Evolutionary conservation across 1,139 yeast genomes (phyloP), one percentile per base, ranked within the genome.

Genomic region (Protomyces pachydermus): DNA sequence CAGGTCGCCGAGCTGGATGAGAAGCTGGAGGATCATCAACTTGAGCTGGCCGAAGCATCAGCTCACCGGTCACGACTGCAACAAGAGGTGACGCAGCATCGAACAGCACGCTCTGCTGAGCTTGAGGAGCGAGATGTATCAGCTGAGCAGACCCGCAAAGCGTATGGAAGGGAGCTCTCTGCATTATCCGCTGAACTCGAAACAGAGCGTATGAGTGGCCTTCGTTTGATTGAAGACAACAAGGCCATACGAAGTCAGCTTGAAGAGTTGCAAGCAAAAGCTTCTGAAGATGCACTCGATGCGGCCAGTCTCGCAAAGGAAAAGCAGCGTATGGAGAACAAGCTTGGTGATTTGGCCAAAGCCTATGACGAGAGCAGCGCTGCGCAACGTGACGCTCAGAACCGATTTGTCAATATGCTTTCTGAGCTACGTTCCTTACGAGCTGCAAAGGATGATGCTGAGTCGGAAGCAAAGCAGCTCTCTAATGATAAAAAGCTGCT

Each of bases 1-100:
- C 81, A 82, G 46, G 79, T 82, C 14, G 78, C 84, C 56, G 80
- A 78, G 38, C 75, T 87, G 46, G 90, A 85, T 67, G 83, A 82
- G 61, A 80, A 80, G 20, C 72, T 87, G 23, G 85, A 84, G 66
- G 90, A 85, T 65, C 83, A 81, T 66, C 77, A 79, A 1, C 79
- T 84, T 66, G 85, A 85, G 67, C 74, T 87, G 37, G 77, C 81
- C 39, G 83, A 83, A 69, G 71, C 82, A 51, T 78, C 81, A 60
- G 81, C 81, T 60, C 77, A 81, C 37, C 79, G 78, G 56, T 71
- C 71, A 39, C 69, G 81, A 18, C 67, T 79, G 32, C 72, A 79
- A 55, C 85, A 84, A 25, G 88, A 85, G 70, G 73, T 86, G 45
- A 76, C 55, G n/a, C 53, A 52, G 46, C 53, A 60, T 54, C 64